These are phyloP conservation scores for Coix lacrymajobi DNA, from an alignment of 176 grass and related monocot genomes.

Conservation along the genomic window DNA sequence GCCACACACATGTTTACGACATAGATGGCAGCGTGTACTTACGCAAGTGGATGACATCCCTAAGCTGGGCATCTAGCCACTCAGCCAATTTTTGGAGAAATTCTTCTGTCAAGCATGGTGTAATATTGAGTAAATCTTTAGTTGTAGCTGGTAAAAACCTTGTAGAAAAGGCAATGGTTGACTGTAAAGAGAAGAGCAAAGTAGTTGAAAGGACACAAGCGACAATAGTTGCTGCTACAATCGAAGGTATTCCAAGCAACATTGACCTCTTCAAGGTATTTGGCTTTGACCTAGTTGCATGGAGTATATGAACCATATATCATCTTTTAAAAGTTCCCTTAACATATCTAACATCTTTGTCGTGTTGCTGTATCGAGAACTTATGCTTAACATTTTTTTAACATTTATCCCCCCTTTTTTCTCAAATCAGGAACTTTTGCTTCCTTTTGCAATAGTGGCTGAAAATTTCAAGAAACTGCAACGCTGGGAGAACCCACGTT, in stretches of 20 bases:
- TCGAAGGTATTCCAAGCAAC: constrained; percentile 99
- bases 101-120: constrained; percentile 57
- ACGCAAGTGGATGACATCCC: constrained; percentile 82
- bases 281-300: constrained; percentile 20
- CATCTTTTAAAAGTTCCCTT: neutral
- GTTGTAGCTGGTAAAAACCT: constrained; percentile 85
- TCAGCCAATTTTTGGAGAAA: constrained; percentile 80
- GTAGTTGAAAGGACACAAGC: constrained; percentile 80
- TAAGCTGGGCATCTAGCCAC: constrained; percentile 69
- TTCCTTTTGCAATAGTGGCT: constrained; percentile 75
- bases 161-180: constrained; percentile 66
- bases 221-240: constrained; percentile 90
- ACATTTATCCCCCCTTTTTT: constrained; percentile 28
- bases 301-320: neutral
- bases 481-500: constrained; percentile 74
- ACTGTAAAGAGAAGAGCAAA: constrained; percentile 77
- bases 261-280: constrained; percentile 99
- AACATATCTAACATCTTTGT: neutral
- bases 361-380: neutral
- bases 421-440: constrained; percentile 72
- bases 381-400: constrained; percentile 4
- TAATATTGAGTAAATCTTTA: constrained; percentile 84
- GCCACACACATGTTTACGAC: constrained; percentile 56
- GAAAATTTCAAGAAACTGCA: constrained; percentile 76
- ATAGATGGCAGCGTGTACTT: constrained; percentile 92